Base-by-base conservation (phyloP, 2,329 filamentous ascomycete genomes). In the Pseudogymnoascus sp. region DNA sequence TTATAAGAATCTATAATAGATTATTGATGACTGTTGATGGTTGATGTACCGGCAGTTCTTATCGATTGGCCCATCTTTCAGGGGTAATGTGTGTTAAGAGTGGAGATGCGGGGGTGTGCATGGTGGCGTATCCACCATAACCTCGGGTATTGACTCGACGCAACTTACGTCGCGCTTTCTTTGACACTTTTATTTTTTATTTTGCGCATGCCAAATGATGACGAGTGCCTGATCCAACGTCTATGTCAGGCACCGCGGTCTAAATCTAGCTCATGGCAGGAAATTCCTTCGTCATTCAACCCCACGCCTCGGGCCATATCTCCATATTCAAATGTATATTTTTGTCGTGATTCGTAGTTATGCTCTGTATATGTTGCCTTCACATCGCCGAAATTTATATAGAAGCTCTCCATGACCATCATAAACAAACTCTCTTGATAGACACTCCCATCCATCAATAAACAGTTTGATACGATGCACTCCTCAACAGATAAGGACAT, bases 201-300 rank as follows among this genome's bases (percentile, higher is more conserved):
- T 50, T 15, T 31, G 26, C 44, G 44, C 44, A 50, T 50, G 44
- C 44, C 29, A 50, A 50, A 50, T 50, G 44, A 50, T 5, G 44
- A 31, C 26, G 13, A 50, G 21, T 10, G 44, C 26, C 29, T 50
- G 44, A 8, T 50, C 26, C 26, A 50, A 50, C n/a, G 8, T 50
- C 44, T 50, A 50, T 50, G 44, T 50, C 26, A 50, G 41, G 41
- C 41, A 10, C 44, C 44, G 44, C 44, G 44, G 44, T 50, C 41
- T 50, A 50, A 44, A 26, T 47, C 41, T 7, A 47, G 24, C 41
- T 31, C 24, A 10, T 31, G 21, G 21, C 2, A 44, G 40, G 40
- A 24, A 31, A 15, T 31, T 31, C 24, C 44, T 31, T 50, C 44
- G 44, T 50, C 44, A 50, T 31, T n/a, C 26, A 50, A 50, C 24